Conservation (phyloP, 2,329 filamentous ascomycete genomes). For the Talaromyces sp. region DNA sequence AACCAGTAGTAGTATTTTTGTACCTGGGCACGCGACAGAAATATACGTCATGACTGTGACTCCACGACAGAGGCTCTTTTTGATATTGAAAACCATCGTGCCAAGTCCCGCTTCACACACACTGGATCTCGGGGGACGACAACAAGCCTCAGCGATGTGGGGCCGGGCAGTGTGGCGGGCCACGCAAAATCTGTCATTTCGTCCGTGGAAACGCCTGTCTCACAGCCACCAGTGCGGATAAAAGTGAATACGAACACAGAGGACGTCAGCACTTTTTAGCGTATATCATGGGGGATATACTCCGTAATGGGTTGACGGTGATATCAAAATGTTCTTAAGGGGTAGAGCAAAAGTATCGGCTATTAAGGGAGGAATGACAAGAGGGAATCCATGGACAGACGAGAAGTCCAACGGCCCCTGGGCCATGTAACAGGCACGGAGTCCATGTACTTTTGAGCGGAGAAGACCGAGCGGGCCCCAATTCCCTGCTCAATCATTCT, state of each 20-base stretch:
- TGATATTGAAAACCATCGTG: not conserved
- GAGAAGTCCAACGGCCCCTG: too few relatives aligned
- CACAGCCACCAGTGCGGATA: not conserved
- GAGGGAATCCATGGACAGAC: too few relatives aligned
- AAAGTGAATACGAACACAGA: not conserved
- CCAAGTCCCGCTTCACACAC: not conserved
- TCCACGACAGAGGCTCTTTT: too few relatives aligned
- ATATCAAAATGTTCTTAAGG: not conserved
- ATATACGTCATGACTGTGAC: too few relatives aligned
- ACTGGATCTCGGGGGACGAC: not conserved
- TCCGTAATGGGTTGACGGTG: too few relatives aligned
- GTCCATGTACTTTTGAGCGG: not conserved
- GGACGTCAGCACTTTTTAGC: not conserved
- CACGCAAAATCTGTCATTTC: not conserved
- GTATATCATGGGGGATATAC: not conserved
- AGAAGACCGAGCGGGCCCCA: not conserved
- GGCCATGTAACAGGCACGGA: not conserved
- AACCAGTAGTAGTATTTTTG: too few relatives aligned
- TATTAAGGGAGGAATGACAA: too few relatives aligned
- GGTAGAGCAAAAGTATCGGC: too few relatives aligned
- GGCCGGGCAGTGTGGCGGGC: not conserved
- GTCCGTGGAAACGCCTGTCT: not conserved
- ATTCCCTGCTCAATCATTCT: not conserved
- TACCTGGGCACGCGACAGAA: too few relatives aligned
- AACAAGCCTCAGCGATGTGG: conserved; percentile 4